Evolutionary conservation across 1,284 basidiomycete genomes (phyloP).

Genomic region (Trichosporon faecale): DNA sequence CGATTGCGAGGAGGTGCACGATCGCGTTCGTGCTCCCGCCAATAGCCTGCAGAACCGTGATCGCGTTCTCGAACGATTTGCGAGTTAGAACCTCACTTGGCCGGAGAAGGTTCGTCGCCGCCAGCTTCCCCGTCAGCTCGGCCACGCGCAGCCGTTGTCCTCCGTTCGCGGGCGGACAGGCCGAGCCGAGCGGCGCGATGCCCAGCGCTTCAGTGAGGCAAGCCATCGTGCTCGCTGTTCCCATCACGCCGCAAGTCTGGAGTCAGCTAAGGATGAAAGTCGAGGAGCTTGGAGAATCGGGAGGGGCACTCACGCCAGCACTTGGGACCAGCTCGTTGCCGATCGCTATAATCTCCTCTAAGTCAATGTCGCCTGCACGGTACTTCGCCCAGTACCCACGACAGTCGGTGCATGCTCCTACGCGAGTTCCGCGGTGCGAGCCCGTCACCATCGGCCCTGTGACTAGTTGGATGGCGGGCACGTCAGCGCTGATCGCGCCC

Average conservation of each 20-base stretch:
- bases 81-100: conserved; percentile 52
- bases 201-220: conserved; percentile 48
- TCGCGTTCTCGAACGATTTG: conserved; percentile 54
- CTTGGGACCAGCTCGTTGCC: conserved; percentile 49
- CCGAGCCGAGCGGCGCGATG: conserved; percentile 44
- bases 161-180: conserved; percentile 43
- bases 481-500: conserved; percentile 48
- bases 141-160: conserved; percentile 45
- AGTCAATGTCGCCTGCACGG: conserved; percentile 44
- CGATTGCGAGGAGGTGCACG: conserved; percentile 54
- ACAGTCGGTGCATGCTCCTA: conserved; percentile 50
- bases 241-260: conserved; percentile 51
- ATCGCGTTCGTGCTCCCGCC: conserved; percentile 55
- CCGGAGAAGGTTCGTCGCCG: conserved; percentile 27
- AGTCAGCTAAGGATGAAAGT: background rate
- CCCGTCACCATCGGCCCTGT: conserved; percentile 50
- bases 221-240: conserved; percentile 51
- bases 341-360: conserved; percentile 45
- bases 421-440: conserved; percentile 40
- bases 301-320: conserved; percentile 34
- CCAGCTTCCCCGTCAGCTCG: conserved; percentile 38
- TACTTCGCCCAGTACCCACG: conserved; percentile 47
- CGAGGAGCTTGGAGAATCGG: background rate
- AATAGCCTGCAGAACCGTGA: conserved; percentile 52
- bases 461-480: conserved; percentile 47